Base-by-base conservation (phyloP, 2,329 filamentous ascomycete species). In the Calonectria naviculata region DNA sequence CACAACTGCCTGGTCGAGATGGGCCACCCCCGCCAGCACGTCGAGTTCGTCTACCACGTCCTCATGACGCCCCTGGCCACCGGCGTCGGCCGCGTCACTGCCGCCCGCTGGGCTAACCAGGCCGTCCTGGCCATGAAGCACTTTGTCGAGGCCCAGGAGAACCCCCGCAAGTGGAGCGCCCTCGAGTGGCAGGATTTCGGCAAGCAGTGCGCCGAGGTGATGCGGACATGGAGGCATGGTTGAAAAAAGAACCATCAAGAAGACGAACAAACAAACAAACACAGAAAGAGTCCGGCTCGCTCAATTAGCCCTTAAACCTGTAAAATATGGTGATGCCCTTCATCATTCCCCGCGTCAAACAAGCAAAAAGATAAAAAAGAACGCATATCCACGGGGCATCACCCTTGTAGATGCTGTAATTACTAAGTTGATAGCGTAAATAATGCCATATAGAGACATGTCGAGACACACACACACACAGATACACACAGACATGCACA, bases 1-100 rank as follows among this genome's bases (percentile, higher is more conserved):
- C 85, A 86, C 76, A 89, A 89, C 77, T 79, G 81, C 28, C 46
- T 42, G 3, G 74, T 76, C 36, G 21, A 41, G 29, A 36, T 54
- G 31, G 67, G 67, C 29, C 44, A 46, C n/a, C 68, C 47, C 2
- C 49, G n/a, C n/a, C 61, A 38, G 6, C 47, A 58, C 0, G 72
- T 71, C 7, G 76, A 75, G 15, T 75, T 76, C 72, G 88, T 88
- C 65, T 65, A 73, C 6, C 84, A 78, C 34, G 71, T 89, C 10
- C 78, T 89, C 29, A 87, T 89, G 82, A 86, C 87, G 17, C 88
- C 88, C 1, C 71, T 89, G 73, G 88, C 85, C 5, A 88, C 85
- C 4, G 87, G 88, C 2, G 75, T 82, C 19, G 87, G 87, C 0
- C 70, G 69, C 1, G 84, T 89, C 56, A 86, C 82, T 73, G 74